Evolutionary conservation across 2,329 filamentous ascomycete species (phyloP).

Genomic region (Alternaria solani): DNA sequence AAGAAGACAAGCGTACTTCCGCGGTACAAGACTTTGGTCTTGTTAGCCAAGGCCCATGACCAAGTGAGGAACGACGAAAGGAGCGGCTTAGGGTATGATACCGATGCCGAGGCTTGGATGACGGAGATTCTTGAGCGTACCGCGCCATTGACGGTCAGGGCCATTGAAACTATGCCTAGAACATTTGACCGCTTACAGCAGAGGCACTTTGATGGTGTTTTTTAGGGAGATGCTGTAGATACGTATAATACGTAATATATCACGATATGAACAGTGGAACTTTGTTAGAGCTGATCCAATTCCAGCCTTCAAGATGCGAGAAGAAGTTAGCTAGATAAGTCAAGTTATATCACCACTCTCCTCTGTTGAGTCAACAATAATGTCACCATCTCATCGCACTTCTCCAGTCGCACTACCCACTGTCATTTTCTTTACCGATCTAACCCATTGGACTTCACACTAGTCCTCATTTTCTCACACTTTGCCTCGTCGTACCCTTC

Average conservation of each 20-base stretch:
- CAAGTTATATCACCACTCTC: background rate
- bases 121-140: conserved; percentile 42
- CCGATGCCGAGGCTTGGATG: conserved; percentile 27
- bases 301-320: background rate
- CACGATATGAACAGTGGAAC: background rate
- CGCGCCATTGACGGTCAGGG: conserved; percentile 52
- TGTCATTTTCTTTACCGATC: background rate
- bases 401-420: background rate
- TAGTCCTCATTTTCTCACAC: background rate
- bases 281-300: background rate
- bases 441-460: background rate
- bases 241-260: background rate
- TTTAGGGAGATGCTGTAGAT: conserved; percentile 1
- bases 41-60: conserved; percentile 50
- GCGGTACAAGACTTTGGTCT: conserved; percentile 55
- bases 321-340: background rate
- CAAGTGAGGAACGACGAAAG: conserved; percentile 48
- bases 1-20: conserved; percentile 45
- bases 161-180: conserved; percentile 56
- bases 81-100: conserved; percentile 37
- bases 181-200: conserved; percentile 45
- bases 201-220: conserved; percentile 28
- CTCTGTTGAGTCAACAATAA: background rate
- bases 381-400: background rate
- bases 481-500: background rate